Evolutionary conservation across 164 flowering plant genomes (phyloP).

Genomic region (Kingdonia uniflora): DNA sequence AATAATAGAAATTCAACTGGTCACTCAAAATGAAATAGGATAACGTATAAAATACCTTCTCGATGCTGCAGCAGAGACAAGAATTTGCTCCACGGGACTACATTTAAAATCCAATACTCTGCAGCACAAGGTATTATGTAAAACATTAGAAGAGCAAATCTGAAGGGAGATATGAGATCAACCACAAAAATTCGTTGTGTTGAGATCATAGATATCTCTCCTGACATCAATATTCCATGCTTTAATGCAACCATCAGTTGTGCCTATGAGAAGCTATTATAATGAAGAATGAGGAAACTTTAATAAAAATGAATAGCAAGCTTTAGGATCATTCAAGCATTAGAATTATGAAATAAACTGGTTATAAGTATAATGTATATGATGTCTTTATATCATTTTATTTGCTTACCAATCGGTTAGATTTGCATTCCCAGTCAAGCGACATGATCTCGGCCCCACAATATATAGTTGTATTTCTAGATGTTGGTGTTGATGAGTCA

Average conservation of each 20-base stretch:
- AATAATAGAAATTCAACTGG: neutral
- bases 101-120: conserved; percentile 89
- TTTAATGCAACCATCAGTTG: conserved; percentile 87
- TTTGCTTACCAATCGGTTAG: conserved; percentile 73
- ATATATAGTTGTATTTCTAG: conserved; percentile 93
- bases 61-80: conserved; percentile 95
- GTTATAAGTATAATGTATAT: neutral
- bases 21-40: neutral
- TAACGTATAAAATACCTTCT: conserved; percentile 34
- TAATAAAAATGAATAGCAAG: conserved; percentile 6
- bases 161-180: neutral
- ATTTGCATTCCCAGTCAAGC: conserved; percentile 96
- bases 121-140: conserved; percentile 15
- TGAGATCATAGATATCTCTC: conserved; percentile 92
- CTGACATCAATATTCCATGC: conserved; percentile 99
- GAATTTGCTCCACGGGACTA: conserved; percentile 92
- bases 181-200: conserved; percentile 25
- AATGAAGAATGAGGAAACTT: conserved; percentile 24
- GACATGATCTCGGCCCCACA: conserved; percentile 93
- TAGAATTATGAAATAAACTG: conserved; percentile 1
- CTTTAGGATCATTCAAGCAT: conserved; percentile 4
- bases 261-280: conserved; percentile 88
- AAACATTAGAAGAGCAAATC: too few species aligned
- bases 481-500: conserved; percentile 66
- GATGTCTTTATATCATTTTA: neutral